A percentile compares a stretch with the other conserved stretches of the same genome.
Evolutionary conservation across 1,284 basidiomycete species (phyloP).

Genomic region (Inonotus obliquus): DNA sequence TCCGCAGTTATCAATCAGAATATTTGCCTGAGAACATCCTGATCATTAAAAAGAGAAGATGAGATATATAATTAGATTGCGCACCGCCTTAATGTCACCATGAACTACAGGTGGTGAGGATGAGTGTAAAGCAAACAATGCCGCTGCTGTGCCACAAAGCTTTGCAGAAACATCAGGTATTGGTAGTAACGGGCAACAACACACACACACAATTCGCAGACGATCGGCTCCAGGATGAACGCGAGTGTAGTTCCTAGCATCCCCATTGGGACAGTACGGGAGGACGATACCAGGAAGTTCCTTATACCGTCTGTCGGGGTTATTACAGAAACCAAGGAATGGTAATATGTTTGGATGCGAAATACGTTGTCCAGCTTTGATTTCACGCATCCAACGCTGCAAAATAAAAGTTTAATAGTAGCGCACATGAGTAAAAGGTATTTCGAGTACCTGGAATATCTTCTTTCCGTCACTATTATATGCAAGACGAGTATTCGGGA

Average conservation of each 20-base stretch:
- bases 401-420: not conserved
- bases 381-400: not conserved
- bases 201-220: not conserved
- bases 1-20: slow-evolving; percentile 2
- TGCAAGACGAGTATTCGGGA: not conserved
- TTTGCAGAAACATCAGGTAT: not conserved
- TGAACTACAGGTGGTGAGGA: not conserved
- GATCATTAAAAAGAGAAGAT: not conserved
- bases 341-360: not conserved
- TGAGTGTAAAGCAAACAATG: not conserved
- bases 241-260: not conserved
- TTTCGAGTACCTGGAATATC: not conserved
- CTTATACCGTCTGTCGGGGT: not conserved
- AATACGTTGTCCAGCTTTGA: not conserved
- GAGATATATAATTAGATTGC: not conserved
- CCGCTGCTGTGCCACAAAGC: not conserved
- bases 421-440: not conserved
- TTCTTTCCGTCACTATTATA: not conserved
- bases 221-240: not conserved
- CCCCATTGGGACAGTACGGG: not conserved
- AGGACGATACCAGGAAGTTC: not conserved
- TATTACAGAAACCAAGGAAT: not conserved
- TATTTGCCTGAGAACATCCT: not conserved
- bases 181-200: no score
- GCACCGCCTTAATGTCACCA: slow-evolving; percentile 3